Conservation (phyloP, 1,284 basidiomycete species). For the Prillingera fragicola region DNA sequence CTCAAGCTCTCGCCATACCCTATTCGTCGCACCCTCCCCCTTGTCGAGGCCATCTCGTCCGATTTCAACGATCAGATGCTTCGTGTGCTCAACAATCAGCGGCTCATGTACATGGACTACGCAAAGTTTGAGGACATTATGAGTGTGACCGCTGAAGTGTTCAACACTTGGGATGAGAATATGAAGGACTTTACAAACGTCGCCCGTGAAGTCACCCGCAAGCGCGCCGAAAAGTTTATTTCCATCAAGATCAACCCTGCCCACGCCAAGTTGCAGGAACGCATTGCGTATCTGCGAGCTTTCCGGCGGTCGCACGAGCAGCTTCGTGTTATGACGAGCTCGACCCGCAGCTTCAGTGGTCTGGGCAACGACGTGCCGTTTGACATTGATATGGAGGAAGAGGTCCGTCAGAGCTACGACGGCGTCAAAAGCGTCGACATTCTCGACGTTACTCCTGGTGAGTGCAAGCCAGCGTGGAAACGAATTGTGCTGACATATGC, state of each 20-base stretch:
- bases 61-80: constrained; percentile 95
- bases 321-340: constrained; percentile 92
- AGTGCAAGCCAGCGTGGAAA: constrained; percentile 39
- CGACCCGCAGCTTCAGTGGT: constrained; percentile 77
- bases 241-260: constrained; percentile 92
- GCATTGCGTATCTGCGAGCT: constrained; percentile 77
- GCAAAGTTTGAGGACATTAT: constrained; percentile 85
- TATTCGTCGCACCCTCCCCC: constrained; percentile 85
- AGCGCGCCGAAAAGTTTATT: constrained; percentile 88
- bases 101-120: constrained; percentile 90
- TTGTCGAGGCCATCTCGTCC: constrained; percentile 94
- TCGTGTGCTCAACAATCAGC: constrained; percentile 80
- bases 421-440: constrained; percentile 94
- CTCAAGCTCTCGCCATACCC: constrained; percentile 93
- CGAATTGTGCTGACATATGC: constrained; percentile 10
- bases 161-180: constrained; percentile 91
- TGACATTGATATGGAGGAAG: constrained; percentile 86
- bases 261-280: constrained; percentile 85
- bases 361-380: constrained; percentile 61
- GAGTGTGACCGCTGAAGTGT: constrained; percentile 70
- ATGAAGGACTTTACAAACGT: constrained; percentile 98
- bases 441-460: constrained; percentile 81
- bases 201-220: constrained; percentile 87
- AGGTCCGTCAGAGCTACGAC: constrained; percentile 91
- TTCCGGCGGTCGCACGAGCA: constrained; percentile 98